phyloP scores from a whole-genome alignment of 176 grass and related monocot species.

The Juncus inflexus region DNA sequence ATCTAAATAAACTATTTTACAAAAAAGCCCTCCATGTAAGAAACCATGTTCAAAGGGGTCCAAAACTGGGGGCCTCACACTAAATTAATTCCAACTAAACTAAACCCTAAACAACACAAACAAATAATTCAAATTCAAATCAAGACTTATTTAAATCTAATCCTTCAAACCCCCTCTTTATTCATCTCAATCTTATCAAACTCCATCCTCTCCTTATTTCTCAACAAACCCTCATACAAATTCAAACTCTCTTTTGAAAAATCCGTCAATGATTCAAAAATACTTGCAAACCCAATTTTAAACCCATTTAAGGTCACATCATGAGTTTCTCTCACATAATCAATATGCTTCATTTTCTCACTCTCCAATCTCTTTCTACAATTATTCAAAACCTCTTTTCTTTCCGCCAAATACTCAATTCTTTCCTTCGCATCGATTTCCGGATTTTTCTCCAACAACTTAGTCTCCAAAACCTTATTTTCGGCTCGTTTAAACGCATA shows the following conservation, averaged over 20 bases:
- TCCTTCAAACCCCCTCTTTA: constrained; percentile 28
- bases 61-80: constrained; percentile 54
- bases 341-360: constrained; percentile 71
- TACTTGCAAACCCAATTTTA: constrained; percentile 77
- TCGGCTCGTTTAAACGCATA: constrained; percentile 73
- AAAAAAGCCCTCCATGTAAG: constrained; percentile 29
- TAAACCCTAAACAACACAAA: constrained; percentile 9
- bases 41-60: constrained; percentile 49
- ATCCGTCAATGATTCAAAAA: constrained; percentile 71
- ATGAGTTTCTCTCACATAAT: constrained; percentile 67
- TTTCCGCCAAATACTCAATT: constrained; percentile 61
- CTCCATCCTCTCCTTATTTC: constrained; percentile 23
- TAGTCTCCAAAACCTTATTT: constrained; percentile 76
- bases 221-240: constrained; percentile 60
- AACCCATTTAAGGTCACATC: constrained; percentile 88
- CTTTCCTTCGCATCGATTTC: constrained; percentile 61
- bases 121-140: background rate
- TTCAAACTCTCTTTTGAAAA: constrained; percentile 61
- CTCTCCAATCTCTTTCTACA: constrained; percentile 52
- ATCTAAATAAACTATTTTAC: constrained; percentile 22
- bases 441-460: constrained; percentile 60
- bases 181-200: constrained; percentile 30
- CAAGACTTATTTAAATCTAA: constrained; percentile 16
- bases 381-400: constrained; percentile 57
- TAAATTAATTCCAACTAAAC: constrained; percentile 25